Evolutionary conservation across 306 rosid species (phyloP).

Genomic region (Myrica gale): DNA sequence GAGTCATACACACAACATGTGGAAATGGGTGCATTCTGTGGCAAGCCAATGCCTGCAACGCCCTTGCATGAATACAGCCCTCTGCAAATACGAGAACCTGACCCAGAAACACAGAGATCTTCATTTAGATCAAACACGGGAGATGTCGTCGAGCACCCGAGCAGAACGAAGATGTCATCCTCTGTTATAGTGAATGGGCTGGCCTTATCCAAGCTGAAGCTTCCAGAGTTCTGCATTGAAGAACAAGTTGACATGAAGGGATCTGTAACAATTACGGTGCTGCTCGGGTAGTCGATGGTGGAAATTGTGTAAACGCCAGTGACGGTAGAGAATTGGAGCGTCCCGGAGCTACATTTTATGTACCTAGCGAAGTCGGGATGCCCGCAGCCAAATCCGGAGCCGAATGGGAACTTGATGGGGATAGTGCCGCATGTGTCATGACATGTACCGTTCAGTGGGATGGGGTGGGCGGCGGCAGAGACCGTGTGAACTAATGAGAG

Average conservation of each 20-base stretch:
- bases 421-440: conserved; percentile 37
- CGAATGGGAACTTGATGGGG: conserved; percentile 50
- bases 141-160: conserved; percentile 56
- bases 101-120: conserved; percentile 53
- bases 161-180: conserved; percentile 47
- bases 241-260: conserved; percentile 54
- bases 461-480: conserved; percentile 18
- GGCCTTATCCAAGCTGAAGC: conserved; percentile 41
- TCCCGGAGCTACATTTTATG: conserved; percentile 42
- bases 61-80: conserved; percentile 58
- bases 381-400: conserved; percentile 57
- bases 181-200: conserved; percentile 43
- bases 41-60: conserved; percentile 45
- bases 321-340: conserved; percentile 42
- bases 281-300: conserved; percentile 47
- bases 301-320: conserved; percentile 46
- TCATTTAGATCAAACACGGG: conserved; percentile 43
- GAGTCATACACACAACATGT: conserved; percentile 61
- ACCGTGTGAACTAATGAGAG: conserved; percentile 18
- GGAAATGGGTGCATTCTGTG: conserved; percentile 37
- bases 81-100: conserved; percentile 43
- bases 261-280: conserved; percentile 39
- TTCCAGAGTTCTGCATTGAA: conserved; percentile 53
- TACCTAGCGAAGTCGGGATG: conserved; percentile 49
- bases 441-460: conserved; percentile 36